These are phyloP conservation scores for Cucurbita ficifolia DNA, from an alignment of 306 rosid species.

Conservation along the genomic window DNA sequence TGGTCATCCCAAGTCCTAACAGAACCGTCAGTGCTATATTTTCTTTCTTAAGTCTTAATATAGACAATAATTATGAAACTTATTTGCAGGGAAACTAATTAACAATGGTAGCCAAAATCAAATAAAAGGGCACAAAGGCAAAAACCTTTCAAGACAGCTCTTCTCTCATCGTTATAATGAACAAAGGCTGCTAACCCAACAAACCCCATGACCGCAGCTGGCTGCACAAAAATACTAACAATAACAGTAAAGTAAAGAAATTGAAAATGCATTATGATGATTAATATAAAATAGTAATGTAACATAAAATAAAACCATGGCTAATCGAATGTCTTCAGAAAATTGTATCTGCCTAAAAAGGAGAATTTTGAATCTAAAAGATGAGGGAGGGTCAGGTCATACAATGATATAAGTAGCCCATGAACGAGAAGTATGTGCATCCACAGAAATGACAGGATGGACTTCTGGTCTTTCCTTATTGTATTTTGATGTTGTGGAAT, in stretches of 20 bases:
- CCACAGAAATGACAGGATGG: conserved; percentile 15
- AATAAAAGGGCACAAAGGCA: neutral
- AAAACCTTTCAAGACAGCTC: conserved; percentile 66
- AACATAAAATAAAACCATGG: neutral
- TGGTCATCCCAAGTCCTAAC: neutral
- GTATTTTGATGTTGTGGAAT: conserved; percentile 30
- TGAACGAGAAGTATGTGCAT: conserved; percentile 30
- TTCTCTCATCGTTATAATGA: conserved; percentile 69
- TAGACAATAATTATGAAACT: neutral
- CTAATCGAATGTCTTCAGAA: neutral
- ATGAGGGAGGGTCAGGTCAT: conserved; percentile 15
- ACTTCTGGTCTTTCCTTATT: conserved; percentile 15
- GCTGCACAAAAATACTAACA: conserved; percentile 24
- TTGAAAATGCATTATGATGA: neutral
- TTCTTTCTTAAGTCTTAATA: neutral
- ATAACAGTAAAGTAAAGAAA: neutral
- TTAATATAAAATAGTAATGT: neutral
- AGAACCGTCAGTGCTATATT: neutral
- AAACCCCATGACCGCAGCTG: conserved; percentile 51
- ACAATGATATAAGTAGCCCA: conserved; percentile 44
- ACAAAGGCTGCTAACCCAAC: conserved; percentile 51
- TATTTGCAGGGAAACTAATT: neutral
- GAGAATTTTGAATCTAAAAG: neutral
- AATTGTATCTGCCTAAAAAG: neutral
- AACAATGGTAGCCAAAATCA: neutral